These are phyloP conservation scores for Chlorencoelia australis DNA, from an alignment of 2,329 filamentous ascomycete species.

Conservation along the genomic window DNA sequence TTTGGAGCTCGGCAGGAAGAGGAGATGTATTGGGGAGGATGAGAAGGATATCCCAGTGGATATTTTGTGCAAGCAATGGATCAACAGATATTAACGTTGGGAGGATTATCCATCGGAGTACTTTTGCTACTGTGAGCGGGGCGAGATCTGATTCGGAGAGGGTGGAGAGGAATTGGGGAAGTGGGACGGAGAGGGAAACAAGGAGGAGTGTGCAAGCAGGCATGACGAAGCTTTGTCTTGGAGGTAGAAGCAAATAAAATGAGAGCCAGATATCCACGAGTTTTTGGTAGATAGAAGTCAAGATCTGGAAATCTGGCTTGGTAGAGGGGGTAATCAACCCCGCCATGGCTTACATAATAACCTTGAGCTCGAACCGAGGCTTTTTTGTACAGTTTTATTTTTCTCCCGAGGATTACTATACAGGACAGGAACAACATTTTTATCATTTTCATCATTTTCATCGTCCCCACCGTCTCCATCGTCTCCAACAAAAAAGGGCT, in stretches of 20 bases:
- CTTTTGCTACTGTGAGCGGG: conserved; percentile 34
- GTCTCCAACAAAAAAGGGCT: too few species aligned
- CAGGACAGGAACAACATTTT: too few species aligned
- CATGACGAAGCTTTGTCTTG: too few species aligned
- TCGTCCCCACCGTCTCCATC: too few species aligned
- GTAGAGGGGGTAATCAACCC: background rate
- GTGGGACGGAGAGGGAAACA: conserved; percentile 30
- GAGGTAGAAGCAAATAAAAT: too few species aligned
- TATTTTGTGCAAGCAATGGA: conserved; percentile 30
- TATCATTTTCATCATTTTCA: too few species aligned
- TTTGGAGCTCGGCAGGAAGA: conserved; percentile 23
- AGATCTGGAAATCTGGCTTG: background rate
- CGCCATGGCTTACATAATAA: too few species aligned
- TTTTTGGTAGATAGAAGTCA: conserved; percentile 3
- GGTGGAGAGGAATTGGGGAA: conserved; percentile 31
- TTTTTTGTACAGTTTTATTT: too few species aligned
- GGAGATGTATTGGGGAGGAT: conserved; percentile 28
- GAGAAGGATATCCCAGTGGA: conserved; percentile 38
- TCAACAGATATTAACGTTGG: conserved; percentile 32
- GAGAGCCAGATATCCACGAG: too few species aligned
- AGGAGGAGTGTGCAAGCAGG: conserved; percentile 39
- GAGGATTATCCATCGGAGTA: conserved; percentile 40
- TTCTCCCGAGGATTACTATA: too few species aligned
- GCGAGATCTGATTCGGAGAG: conserved; percentile 27
- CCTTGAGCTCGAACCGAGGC: too few species aligned